Conservation (phyloP, 2,329 filamentous ascomycete species). For the Sphaceloma murrayae region DNA sequence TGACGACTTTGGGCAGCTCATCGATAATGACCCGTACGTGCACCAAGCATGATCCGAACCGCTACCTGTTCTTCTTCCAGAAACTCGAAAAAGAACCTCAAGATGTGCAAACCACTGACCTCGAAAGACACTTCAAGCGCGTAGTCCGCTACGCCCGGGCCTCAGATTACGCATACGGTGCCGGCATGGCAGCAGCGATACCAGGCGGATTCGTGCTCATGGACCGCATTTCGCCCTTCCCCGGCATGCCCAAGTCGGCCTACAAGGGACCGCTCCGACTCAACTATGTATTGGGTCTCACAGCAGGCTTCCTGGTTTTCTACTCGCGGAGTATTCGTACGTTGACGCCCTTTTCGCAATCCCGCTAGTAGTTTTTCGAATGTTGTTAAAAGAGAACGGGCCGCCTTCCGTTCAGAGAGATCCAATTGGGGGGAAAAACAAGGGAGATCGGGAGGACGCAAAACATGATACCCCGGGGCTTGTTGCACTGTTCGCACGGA, state of each 20-base stretch:
- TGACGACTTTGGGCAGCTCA: constrained; percentile 60
- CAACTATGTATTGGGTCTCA: constrained; percentile 58
- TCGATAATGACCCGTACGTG: constrained; percentile 95
- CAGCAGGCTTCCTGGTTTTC: constrained; percentile 73
- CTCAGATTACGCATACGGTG: constrained; percentile 69
- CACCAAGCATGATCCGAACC: constrained; percentile 18
- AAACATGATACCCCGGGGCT: no score
- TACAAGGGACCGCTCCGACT: constrained; percentile 78
- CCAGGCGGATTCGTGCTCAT: constrained; percentile 66
- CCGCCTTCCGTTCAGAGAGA: no score
- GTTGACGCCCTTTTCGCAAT: no score
- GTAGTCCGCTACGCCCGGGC: constrained; percentile 78
- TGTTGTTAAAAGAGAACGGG: background rate
- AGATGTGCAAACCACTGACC: constrained; percentile 23
- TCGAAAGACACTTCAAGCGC: constrained; percentile 71
- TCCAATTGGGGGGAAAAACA: no score
- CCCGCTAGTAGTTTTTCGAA: background rate
- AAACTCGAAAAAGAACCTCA: no score
- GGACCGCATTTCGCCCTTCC: constrained; percentile 70
- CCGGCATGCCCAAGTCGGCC: constrained; percentile 70
- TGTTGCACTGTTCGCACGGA: no score
- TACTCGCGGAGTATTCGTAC: constrained; percentile 77
- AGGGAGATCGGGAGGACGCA: no score
- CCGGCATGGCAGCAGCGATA: constrained; percentile 57
- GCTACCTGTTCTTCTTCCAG: no score